Evolutionary conservation across 345 rosid genomes (phyloP).

Genomic region (Acer saccharum): DNA sequence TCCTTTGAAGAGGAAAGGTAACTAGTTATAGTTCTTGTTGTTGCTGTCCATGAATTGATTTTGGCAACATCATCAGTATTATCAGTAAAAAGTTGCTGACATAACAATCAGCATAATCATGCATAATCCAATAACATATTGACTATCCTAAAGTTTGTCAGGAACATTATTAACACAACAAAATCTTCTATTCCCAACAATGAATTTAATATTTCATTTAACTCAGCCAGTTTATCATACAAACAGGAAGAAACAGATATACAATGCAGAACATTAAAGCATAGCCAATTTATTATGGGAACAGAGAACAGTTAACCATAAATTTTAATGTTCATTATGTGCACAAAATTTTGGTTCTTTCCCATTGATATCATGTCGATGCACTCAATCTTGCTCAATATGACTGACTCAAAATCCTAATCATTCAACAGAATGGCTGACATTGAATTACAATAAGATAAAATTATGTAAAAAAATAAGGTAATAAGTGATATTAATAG

Average conservation of each 20-base stretch:
- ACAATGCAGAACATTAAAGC: background rate
- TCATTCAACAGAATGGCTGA: background rate
- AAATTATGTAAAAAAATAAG: too few relatives aligned
- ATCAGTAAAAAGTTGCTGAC: background rate
- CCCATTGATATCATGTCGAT: background rate
- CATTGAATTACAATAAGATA: background rate
- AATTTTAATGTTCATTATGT: background rate
- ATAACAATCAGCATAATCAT: background rate
- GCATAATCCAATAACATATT: background rate
- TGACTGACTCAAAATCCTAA: background rate
- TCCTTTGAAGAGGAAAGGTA: background rate
- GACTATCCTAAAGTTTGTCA: background rate
- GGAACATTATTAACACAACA: background rate
- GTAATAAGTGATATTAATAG: background rate
- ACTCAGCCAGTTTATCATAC: background rate
- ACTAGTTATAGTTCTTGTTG: background rate
- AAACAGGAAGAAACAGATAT: background rate
- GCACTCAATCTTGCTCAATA: background rate
- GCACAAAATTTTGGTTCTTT: background rate
- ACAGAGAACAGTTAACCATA: background rate
- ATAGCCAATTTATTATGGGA: background rate
- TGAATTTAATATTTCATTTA: background rate
- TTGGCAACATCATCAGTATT: background rate
- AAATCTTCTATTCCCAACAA: background rate
- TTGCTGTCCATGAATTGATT: background rate